Evolutionary conservation across 1,139 yeast genomes (phyloP), one percentile per base, ranked within the genome.

Genomic region (Nakaseomyces glabratus): DNA sequence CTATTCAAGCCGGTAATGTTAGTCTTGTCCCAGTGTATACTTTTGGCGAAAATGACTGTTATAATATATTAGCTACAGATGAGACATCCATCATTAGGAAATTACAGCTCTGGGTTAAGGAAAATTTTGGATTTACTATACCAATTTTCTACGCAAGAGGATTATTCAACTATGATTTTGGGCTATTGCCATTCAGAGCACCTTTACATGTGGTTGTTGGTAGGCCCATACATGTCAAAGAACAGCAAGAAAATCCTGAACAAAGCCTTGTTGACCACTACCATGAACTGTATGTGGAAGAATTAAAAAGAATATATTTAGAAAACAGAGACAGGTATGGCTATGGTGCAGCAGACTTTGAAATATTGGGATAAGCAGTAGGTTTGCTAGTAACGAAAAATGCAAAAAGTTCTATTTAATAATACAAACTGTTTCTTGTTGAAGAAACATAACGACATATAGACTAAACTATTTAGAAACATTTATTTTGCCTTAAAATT

Each of bases 131-230:
- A 3, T 90, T 88, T 59, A 88, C 98, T 0, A 53, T 90, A 11
- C 98, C 98, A 1, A 72, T 90, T 40, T 82, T 90, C 62, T 81
- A 86, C 52, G 96, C 96, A 0, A 68, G 97, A 34, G 97, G 98
- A 0, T 70, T 90, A 1, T 86, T 90, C 60, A 85, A 88, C 49
- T 84, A 88, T 51, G 95, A 88, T 54, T 84, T 82, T 61, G 98
- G 98, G 0, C 63, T 90, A 26, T 61, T 93, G 42, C 97, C 98
- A 1, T 88, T 73, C 56, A 67, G 96, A 45, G 71, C 78, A 39
- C 85, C 88, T 1, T 80, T 90, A 37, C 70, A 82, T 45, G 71
- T 88, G 16, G 85, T 82, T 23, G 73, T 82, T 30, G 98, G 98
- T 0, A 64, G 64, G 25, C 96, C 98, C 2, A 81, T 90, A 14